phyloP scores from a whole-genome alignment of 352 stramenopile genomes.

The Pythium folliculosum region DNA sequence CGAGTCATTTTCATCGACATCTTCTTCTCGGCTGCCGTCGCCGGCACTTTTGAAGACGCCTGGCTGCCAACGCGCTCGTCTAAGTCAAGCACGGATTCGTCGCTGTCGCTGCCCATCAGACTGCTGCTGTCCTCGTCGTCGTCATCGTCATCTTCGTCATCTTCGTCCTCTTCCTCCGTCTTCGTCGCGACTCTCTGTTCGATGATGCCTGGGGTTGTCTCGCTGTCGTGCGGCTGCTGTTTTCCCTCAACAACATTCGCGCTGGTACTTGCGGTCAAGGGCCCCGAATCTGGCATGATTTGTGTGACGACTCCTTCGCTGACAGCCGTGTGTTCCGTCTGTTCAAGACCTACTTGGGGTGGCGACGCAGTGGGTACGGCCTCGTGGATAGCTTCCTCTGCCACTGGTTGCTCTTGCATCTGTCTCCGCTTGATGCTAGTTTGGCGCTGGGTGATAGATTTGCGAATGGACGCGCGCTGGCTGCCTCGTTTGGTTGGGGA shows the following conservation, averaged over 20 bases:
- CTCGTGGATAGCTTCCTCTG: background rate
- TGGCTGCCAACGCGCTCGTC: background rate
- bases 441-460: slow-evolving; percentile 16
- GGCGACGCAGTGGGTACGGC: background rate
- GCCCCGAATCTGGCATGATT: background rate
- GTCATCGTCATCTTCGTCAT: slow-evolving; percentile 24
- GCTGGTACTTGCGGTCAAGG: background rate
- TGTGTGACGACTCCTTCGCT: background rate
- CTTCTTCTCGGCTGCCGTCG: slow-evolving; percentile 10
- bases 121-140: slow-evolving; percentile 19
- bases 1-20: slow-evolving; percentile 42
- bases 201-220: background rate
- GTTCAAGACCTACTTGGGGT: background rate
- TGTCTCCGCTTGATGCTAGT: slow-evolving; percentile 22
- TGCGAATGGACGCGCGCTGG: slow-evolving; percentile 18
- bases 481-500: slow-evolving; percentile 14
- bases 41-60: background rate
- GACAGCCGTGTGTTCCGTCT: background rate
- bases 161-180: slow-evolving; percentile 7
- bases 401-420: slow-evolving; percentile 2
- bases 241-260: background rate
- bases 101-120: slow-evolving; percentile 20
- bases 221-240: background rate
- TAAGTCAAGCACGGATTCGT: slow-evolving; percentile 27
- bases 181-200: background rate